Evolutionary conservation across 2,329 filamentous ascomycete genomes (phyloP), one percentile per base, ranked within the genome.

Genomic region (Xylariaceae sp.): DNA sequence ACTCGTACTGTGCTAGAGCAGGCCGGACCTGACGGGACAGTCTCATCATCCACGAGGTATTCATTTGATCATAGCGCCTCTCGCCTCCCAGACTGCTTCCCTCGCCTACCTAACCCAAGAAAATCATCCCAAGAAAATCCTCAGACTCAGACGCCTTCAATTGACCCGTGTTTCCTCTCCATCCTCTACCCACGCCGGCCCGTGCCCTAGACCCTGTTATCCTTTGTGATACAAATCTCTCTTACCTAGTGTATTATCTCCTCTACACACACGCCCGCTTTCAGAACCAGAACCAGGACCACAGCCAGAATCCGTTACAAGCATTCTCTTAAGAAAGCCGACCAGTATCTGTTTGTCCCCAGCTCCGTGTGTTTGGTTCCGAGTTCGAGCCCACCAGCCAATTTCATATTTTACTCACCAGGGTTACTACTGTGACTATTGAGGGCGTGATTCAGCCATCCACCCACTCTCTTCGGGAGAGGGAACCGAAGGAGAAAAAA

Each of bases 371-470:
- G 61, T 56, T 51, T 58, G 55, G 56, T 61, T 34, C 58, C 61
- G 56, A 58, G 42, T 39, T 57, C 47, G 47, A 63, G 56, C 57
- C 48, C 48, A 47, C 49, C 57, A 17, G 49, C 53, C 51, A 55
- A 37, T 51, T 54, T 48, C 52, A 56, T 55, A 49, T 55, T 49
- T 11, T 50, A 57, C 58, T 59, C 59, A 59, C 57, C 54, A 59
- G 59, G 55, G 53, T 55, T 53, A 35, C 23, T 30, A 30, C 44
- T 56, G 59, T 62, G 60, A 63, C 57, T 62, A 62, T 63, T 62
- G 62, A 50, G 59, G 58, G 54, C 62, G 62, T 63, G 59, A 59
- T 63, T 63, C 62, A 63, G 62, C 62, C 62, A 62, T 63, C 57
- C 57, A 62, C 17, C 52, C 59, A 53, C 49, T 55, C 59, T 52